Evolutionary conservation across 2,329 filamentous ascomycete species (phyloP).

Genomic region (Plectosphaerella plurivora): DNA sequence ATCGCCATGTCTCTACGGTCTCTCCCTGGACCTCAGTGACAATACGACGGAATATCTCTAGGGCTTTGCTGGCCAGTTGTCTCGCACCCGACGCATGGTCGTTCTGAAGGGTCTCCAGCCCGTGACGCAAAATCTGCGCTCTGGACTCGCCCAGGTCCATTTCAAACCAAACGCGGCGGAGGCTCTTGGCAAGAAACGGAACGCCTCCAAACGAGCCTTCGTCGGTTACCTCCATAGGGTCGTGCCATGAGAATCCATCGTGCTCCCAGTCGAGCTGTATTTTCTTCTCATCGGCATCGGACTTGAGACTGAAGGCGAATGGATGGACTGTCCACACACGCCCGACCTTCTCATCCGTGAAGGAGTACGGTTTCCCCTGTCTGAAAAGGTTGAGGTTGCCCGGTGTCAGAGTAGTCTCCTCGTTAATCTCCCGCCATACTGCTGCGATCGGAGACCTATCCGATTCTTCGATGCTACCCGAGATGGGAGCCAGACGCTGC

Average conservation of each 20-base stretch:
- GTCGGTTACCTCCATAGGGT: slow-evolving; percentile 44
- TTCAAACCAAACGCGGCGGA: slow-evolving; percentile 57
- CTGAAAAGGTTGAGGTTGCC: slow-evolving; percentile 45
- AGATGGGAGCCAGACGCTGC: slow-evolving; percentile 57
- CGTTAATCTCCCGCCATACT: slow-evolving; percentile 57
- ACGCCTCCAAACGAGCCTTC: slow-evolving; percentile 46
- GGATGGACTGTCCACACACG: slow-evolving; percentile 60
- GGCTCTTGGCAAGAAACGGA: slow-evolving; percentile 51
- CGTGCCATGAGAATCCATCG: slow-evolving; percentile 51
- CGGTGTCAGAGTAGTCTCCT: slow-evolving; percentile 54
- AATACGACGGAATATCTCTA: slow-evolving; percentile 34
- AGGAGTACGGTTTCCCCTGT: slow-evolving; percentile 54
- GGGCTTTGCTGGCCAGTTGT: slow-evolving; percentile 50
- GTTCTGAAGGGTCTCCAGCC: slow-evolving; percentile 42
- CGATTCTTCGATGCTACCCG: slow-evolving; percentile 51
- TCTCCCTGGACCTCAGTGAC: background rate
- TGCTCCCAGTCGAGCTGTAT: slow-evolving; percentile 62
- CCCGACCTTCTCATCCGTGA: slow-evolving; percentile 46
- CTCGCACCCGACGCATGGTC: slow-evolving; percentile 58
- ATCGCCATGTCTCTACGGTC: slow-evolving; percentile 46
- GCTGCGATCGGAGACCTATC: slow-evolving; percentile 50
- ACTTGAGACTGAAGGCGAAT: slow-evolving; percentile 52
- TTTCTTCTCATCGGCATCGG: slow-evolving; percentile 31
- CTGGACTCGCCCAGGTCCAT: slow-evolving; percentile 41
- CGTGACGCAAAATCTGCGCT: slow-evolving; percentile 36